These are phyloP conservation scores for Corchorus olitorius DNA, from an alignment of 345 rosid species.

Conservation along the genomic window DNA sequence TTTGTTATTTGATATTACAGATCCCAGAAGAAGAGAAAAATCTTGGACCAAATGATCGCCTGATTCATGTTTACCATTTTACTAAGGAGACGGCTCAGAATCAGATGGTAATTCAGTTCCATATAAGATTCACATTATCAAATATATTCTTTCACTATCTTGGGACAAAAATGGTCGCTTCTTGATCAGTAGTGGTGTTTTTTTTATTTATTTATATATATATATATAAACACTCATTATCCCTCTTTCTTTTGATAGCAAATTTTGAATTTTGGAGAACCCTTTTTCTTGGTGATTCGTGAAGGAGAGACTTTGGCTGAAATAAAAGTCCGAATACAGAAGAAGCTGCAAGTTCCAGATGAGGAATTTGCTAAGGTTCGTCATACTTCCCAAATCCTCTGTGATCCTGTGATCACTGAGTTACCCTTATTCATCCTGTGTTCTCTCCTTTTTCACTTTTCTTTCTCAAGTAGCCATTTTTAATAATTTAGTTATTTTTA, in stretches of 20 bases:
- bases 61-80: slow-evolving; percentile 93
- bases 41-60: slow-evolving; percentile 87
- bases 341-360: slow-evolving; percentile 88
- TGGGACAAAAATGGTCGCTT: neutral
- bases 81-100: slow-evolving; percentile 79
- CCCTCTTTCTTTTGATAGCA: slow-evolving; percentile 48
- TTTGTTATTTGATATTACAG: slow-evolving; percentile 36
- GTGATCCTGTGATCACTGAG: neutral
- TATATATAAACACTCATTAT: neutral
- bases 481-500: neutral
- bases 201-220: too few species aligned
- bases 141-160: neutral
- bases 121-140: neutral
- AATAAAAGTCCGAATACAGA: slow-evolving; percentile 82
- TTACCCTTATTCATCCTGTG: neutral
- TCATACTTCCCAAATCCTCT: slow-evolving; percentile 6
- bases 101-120: slow-evolving; percentile 47
- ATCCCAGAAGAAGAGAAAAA: slow-evolving; percentile 95
- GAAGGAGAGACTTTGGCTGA: slow-evolving; percentile 89
- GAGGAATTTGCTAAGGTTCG: slow-evolving; percentile 89
- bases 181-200: neutral
- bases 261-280: slow-evolving; percentile 95
- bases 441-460: neutral
- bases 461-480: neutral
- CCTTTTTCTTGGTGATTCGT: slow-evolving; percentile 90